phyloP scores from a whole-genome alignment of 1,284 basidiomycete genomes.

The Ustanciosporium gigantosporum region DNA sequence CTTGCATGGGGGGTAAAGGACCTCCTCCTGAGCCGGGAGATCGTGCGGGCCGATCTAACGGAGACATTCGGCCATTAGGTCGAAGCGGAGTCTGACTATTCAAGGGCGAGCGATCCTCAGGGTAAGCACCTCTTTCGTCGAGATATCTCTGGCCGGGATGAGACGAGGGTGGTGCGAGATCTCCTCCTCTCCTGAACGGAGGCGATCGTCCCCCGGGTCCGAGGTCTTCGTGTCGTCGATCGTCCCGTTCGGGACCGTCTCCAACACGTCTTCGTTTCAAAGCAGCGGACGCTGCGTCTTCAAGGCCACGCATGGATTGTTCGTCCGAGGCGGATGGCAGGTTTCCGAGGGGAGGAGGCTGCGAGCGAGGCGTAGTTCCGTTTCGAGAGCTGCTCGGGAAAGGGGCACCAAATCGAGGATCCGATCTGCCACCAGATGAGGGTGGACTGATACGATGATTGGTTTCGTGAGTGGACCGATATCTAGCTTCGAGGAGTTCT shows the following conservation, averaged over 20 bases:
- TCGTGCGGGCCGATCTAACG: constrained; percentile 14
- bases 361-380: constrained; percentile 15
- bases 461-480: constrained; percentile 16
- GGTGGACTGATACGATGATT: constrained; percentile 15
- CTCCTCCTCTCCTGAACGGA: constrained; percentile 21
- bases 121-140: constrained; percentile 26
- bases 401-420: constrained; percentile 18
- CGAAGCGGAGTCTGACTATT: constrained; percentile 17
- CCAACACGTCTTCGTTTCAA: constrained; percentile 33
- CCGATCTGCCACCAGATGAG: constrained; percentile 7
- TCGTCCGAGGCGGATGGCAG: constrained; percentile 3
- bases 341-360: constrained; percentile 8
- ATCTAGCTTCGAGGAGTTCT: constrained; percentile 27
- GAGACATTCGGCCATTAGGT: constrained; percentile 24
- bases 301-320: constrained; percentile 25
- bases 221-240: constrained; percentile 19
- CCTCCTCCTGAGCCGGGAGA: constrained; percentile 21
- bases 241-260: constrained; percentile 22
- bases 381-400: constrained; percentile 7
- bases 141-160: constrained; percentile 19
- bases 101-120: constrained; percentile 28
- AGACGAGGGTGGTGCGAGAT: not conserved
- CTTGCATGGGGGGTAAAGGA: constrained; percentile 33
- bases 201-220: constrained; percentile 18
- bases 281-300: constrained; percentile 14